Base-by-base conservation (phyloP, 2,329 filamentous ascomycete species). In the Metarhizium album region DNA sequence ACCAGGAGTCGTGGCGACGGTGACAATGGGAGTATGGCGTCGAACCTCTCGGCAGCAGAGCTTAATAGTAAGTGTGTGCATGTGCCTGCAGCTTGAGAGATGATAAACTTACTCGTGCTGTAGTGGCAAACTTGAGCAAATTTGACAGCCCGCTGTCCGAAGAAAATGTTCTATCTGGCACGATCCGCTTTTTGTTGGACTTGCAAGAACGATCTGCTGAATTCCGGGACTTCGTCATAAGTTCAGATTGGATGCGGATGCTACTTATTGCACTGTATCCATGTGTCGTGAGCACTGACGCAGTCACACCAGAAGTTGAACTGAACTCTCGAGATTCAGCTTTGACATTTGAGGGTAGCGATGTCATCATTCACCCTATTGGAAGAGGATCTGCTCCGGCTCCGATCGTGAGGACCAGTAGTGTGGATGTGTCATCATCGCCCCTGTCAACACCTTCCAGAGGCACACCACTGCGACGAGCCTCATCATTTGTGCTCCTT, bases 401-500 rank as follows among this genome's bases (percentile, higher is more conserved):
- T 60, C 84, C 86, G 1, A 85, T 91, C 33, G 79, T 96, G 20
- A 80, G 86, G 55, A 90, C 87, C 3, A 80, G 82, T 18, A 84
- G 65, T 45, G 64, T 79, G 4, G 67, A 72, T 16, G 75, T 80
- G 40, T 73, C 74, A 56, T 71, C 67, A 46, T 77, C 67, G 49
- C 69, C 67, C 50, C 68, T 75, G 35, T 71, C 73, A 14, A 74
- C 70, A 18, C 68, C 68, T n/a, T 67, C 68, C 6, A 67, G 65
- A 40, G 81, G 84, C 0, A 79, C 82, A 6, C 80, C 83, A 20
- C 73, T 94, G 24, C 82, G 84, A 33, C 82, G 90, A 58, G 85
- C 87, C 2, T 96, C 91, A 0, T 96, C 91, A 0, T 98, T 97
- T 64, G 83, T 97, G 29, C 77, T 98, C 2, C 75, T 98, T 22